These are phyloP conservation scores for Pachyrhizus erosus DNA, from an alignment of 306 rosid species.

Conservation along the genomic window DNA sequence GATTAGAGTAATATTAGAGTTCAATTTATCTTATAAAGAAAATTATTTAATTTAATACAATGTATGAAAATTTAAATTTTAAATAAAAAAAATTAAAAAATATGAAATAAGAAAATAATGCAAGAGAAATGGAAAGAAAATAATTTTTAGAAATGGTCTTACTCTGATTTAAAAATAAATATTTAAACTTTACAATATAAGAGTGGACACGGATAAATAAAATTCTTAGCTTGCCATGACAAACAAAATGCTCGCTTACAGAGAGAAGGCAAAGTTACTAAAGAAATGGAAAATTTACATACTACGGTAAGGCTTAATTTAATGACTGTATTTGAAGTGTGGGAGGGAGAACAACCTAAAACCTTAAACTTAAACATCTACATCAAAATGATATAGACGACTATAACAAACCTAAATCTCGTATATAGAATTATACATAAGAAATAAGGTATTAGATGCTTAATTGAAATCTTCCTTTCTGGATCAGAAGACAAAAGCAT, in stretches of 20 bases:
- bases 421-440: conserved; percentile 50
- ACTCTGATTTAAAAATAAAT: background rate
- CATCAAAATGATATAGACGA: conserved; percentile 37
- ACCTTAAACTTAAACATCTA: conserved; percentile 47
- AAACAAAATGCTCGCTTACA: conserved; percentile 40
- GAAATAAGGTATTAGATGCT: conserved; percentile 45
- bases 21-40: too few relatives aligned
- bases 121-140: background rate
- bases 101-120: too few relatives aligned
- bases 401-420: conserved; percentile 44
- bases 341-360: conserved; percentile 42
- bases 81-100: too few relatives aligned
- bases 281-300: conserved; percentile 67
- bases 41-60: too few relatives aligned
- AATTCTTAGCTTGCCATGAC: conserved; percentile 32
- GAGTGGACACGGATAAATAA: background rate
- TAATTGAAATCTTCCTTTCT: conserved; percentile 40
- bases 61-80: too few relatives aligned
- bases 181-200: background rate
- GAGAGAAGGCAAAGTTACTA: background rate
- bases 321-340: conserved; percentile 41
- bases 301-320: conserved; percentile 46
- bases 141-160: background rate
- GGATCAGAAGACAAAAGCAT: conserved; percentile 20
- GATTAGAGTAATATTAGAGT: too few relatives aligned